Conservation (phyloP, 179 eudicot species). For the Vitellaria paradoxa region DNA sequence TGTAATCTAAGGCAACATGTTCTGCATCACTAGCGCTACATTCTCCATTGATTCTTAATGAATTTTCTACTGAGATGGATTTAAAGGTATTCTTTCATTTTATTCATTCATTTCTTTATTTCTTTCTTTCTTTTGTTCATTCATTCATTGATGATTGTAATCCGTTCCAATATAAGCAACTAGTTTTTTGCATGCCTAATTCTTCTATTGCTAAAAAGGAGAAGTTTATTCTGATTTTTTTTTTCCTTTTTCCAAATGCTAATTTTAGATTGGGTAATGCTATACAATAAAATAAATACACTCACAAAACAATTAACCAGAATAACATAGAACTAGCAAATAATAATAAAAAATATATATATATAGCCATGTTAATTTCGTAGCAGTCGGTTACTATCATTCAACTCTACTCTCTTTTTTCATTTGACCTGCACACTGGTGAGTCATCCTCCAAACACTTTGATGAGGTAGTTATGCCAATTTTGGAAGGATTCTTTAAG, state of each 20-base stretch:
- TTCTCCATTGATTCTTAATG: slow-evolving; percentile 61
- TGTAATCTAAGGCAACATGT: too few relatives aligned
- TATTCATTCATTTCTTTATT: not conserved
- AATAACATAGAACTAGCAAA: too few relatives aligned
- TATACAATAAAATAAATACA: too few relatives aligned
- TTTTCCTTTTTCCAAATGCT: not conserved
- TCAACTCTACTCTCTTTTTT: not conserved
- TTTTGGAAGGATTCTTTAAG: too few relatives aligned
- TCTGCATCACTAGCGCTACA: slow-evolving; percentile 11
- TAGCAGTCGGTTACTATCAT: too few relatives aligned
- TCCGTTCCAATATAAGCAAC: not conserved
- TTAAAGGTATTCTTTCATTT: not conserved
- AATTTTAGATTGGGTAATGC: too few relatives aligned
- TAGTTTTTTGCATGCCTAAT: not conserved
- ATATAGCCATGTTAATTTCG: too few relatives aligned
- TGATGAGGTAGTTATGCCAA: not conserved
- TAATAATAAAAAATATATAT: too few relatives aligned
- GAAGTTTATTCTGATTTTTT: too few relatives aligned
- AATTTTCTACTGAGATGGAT: not conserved
- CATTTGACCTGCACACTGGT: not conserved
- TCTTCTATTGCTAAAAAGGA: too few relatives aligned
- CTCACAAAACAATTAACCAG: too few relatives aligned
- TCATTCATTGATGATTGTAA: too few relatives aligned
- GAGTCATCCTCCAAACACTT: not conserved
- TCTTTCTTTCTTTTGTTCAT: not conserved